These are phyloP conservation scores for Harringtonia lauricola DNA, from an alignment of 2,329 filamentous ascomycete species.

Conservation along the genomic window DNA sequence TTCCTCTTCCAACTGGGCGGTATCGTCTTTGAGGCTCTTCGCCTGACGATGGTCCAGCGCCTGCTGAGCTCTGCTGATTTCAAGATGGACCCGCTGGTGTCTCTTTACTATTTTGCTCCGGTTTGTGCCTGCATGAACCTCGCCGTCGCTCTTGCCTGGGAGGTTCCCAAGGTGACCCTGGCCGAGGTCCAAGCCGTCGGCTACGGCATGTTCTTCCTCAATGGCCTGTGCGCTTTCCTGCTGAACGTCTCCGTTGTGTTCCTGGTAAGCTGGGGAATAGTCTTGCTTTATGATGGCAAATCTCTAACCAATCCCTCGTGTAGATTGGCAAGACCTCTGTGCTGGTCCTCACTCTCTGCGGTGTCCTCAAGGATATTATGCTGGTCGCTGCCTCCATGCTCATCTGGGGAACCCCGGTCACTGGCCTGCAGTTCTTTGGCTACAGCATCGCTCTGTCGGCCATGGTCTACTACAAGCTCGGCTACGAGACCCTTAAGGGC, in stretches of 20 bases:
- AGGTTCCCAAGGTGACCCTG: conserved; percentile 59
- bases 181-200: conserved; percentile 64
- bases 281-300: conserved; percentile 10
- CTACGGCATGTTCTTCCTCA: conserved; percentile 59
- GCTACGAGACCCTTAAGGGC: conserved; percentile 71
- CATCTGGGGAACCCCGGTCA: conserved; percentile 69
- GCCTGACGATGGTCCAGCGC: conserved; percentile 75
- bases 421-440: conserved; percentile 68
- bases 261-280: conserved; percentile 52
- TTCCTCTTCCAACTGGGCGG: conserved; percentile 71
- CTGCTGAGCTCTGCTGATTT: conserved; percentile 73
- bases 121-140: conserved; percentile 77
- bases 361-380: conserved; percentile 80
- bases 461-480: conserved; percentile 80
- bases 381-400: conserved; percentile 70
- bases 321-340: conserved; percentile 83
- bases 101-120: conserved; percentile 82
- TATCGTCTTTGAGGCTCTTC: conserved; percentile 71
- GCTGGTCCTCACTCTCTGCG: conserved; percentile 75
- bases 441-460: conserved; percentile 71
- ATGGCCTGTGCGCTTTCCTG: conserved; percentile 68
- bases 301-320: background rate
- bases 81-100: conserved; percentile 87
- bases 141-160: conserved; percentile 59
- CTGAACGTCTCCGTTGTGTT: conserved; percentile 81